Conservation (phyloP, 73 alveolate species). For the Paraurostyla sp. region DNA sequence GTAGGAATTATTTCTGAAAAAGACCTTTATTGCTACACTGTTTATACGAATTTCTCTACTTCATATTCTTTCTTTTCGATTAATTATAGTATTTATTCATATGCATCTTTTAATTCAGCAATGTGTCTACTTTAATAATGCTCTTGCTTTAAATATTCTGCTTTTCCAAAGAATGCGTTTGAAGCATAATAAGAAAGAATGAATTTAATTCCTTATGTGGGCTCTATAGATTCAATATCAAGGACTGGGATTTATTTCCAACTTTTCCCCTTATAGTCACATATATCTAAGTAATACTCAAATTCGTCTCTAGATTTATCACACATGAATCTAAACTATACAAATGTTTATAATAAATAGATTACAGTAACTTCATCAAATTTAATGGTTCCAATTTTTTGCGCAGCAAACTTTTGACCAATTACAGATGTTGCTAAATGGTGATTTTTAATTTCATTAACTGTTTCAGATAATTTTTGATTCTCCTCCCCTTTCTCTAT, state of each 20-base stretch:
- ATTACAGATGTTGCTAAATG: constrained; percentile 8
- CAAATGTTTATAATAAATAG: not conserved
- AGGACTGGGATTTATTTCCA: constrained; percentile 45
- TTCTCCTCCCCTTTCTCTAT: constrained; percentile 53
- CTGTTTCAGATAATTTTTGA: constrained; percentile 15
- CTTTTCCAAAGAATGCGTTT: not conserved
- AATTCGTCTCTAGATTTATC: constrained; percentile 27
- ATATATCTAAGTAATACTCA: constrained; percentile 40
- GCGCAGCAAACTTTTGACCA: constrained; percentile 29
- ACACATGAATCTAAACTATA: constrained; percentile 1
- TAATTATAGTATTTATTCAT: not conserved
- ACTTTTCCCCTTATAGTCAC: constrained; percentile 40
- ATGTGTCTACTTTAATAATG: constrained; percentile 40
- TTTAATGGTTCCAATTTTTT: constrained; percentile 10
- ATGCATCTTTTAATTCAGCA: constrained; percentile 55
- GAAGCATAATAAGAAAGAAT: not conserved
- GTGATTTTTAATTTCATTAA: constrained; percentile 43
- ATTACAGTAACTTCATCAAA: constrained; percentile 27
- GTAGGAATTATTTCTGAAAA: not conserved
- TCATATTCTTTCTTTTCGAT: constrained; percentile 33
- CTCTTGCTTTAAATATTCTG: constrained; percentile 14
- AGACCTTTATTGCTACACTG: constrained; percentile 31
- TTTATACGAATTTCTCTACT: constrained; percentile 19
- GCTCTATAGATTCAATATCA: constrained; percentile 55
- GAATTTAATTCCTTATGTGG: constrained; percentile 39